phyloP scores from a whole-genome alignment of 1,284 basidiomycete species.

The Cystobasidium sp. region DNA sequence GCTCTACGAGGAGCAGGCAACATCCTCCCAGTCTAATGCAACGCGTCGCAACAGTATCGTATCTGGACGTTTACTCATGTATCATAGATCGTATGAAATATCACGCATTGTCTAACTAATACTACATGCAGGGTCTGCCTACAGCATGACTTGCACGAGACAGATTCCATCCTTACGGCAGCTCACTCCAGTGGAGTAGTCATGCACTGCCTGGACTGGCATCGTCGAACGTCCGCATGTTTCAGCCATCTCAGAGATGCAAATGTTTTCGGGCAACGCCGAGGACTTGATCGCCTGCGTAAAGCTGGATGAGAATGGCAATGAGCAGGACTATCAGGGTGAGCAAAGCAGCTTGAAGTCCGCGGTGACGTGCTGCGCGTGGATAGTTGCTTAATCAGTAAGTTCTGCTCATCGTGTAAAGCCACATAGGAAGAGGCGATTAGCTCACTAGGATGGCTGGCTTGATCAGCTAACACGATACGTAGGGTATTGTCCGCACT shows the following conservation, averaged over 20 bases:
- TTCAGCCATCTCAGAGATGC: conserved; percentile 11
- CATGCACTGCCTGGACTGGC: too few species aligned
- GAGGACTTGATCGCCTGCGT: conserved; percentile 34
- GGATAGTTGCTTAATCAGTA: background rate
- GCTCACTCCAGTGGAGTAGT: too few species aligned
- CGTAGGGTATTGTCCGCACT: conserved; percentile 90
- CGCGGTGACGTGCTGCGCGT: conserved; percentile 16
- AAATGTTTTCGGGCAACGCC: conserved; percentile 27
- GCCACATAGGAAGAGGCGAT: too few species aligned
- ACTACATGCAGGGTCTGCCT: too few species aligned
- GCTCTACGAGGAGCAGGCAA: conserved; percentile 76
- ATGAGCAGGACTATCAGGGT: conserved; percentile 32
- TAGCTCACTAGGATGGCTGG: conserved; percentile 25
- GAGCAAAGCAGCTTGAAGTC: conserved; percentile 24
- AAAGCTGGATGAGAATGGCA: conserved; percentile 35
- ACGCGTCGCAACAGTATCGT: background rate
- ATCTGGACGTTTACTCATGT: background rate
- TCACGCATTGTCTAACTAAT: background rate
- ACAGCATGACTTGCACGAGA: too few species aligned
- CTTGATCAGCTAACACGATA: conserved; percentile 61
- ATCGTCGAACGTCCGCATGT: background rate
- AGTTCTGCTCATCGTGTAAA: too few species aligned
- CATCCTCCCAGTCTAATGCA: conserved; percentile 17
- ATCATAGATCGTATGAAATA: background rate
- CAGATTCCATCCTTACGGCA: too few species aligned